phyloP scores from a whole-genome alignment of 2,329 filamentous ascomycete species.

The Penicillium frequentans region DNA sequence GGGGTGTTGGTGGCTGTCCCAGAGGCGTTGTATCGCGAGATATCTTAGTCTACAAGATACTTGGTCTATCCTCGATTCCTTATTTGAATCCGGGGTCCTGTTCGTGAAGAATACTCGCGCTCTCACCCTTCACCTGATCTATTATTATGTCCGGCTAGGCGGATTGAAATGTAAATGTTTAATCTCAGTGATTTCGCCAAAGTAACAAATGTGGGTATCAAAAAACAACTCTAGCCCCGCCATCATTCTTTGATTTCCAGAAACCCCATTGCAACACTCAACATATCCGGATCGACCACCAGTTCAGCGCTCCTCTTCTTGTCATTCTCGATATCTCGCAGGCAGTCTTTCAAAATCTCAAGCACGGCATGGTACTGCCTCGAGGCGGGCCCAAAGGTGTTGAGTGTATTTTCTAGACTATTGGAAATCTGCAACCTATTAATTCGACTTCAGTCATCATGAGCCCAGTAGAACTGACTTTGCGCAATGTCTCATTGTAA shows the following conservation, averaged over 20 bases:
- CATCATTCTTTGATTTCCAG: constrained; percentile 28
- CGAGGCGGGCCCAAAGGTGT: constrained; percentile 40
- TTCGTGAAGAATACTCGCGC: background rate
- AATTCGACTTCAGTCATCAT: background rate
- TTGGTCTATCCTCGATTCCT: background rate
- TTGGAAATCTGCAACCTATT: constrained; percentile 37
- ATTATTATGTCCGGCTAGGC: background rate
- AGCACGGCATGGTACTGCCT: constrained; percentile 39
- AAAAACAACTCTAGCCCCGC: background rate
- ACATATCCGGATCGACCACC: constrained; percentile 30
- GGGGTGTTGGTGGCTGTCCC: constrained; percentile 17
- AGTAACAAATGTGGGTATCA: constrained; percentile 6
- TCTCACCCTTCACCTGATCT: background rate
- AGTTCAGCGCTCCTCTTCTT: constrained; percentile 1
- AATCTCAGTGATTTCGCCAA: background rate
- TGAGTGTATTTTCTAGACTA: constrained; percentile 42
- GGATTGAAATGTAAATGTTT: background rate
- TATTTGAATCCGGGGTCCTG: background rate
- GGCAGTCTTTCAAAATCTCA: constrained; percentile 34
- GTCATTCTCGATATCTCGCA: constrained; percentile 30
- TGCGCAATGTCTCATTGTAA: constrained; percentile 21
- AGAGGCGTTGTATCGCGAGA: constrained; percentile 3
- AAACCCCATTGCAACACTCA: constrained; percentile 36
- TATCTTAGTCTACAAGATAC: background rate
- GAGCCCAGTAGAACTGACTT: constrained; percentile 2